phyloP scores from a whole-genome alignment of 495 filamentous ascomycete genomes.

The Penicillium paradoxum region DNA sequence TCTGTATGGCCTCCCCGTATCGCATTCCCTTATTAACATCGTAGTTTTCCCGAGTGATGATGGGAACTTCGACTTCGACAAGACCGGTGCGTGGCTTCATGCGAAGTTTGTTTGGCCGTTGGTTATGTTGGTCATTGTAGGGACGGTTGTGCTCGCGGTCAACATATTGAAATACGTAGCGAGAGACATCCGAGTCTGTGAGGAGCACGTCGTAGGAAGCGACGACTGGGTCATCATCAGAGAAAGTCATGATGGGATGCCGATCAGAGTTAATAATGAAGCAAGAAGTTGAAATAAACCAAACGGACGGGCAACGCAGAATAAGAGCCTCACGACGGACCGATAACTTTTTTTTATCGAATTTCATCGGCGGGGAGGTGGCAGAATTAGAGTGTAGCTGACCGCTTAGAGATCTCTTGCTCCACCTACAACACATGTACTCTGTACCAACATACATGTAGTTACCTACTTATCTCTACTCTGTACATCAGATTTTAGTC shows the following conservation, averaged over 20 bases:
- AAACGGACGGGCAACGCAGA: neutral
- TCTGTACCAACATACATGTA: too few relatives aligned
- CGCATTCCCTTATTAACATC: conserved; percentile 58
- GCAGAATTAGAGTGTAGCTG: neutral
- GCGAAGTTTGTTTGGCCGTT: conserved; percentile 56
- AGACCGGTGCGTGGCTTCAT: conserved; percentile 64
- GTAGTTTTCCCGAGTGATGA: conserved; percentile 58
- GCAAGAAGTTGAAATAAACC: neutral
- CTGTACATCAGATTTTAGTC: too few relatives aligned
- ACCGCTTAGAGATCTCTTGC: neutral
- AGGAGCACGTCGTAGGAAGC: conserved; percentile 60
- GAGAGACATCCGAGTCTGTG: conserved; percentile 45
- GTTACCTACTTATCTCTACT: too few relatives aligned
- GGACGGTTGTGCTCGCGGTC: conserved; percentile 43
- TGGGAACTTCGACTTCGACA: conserved; percentile 69
- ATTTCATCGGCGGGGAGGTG: conserved; percentile 1
- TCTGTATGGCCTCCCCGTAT: conserved; percentile 63
- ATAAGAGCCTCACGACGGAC: neutral
- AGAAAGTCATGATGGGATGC: conserved; percentile 17
- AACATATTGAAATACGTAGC: conserved; percentile 69
- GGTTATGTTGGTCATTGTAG: conserved; percentile 49
- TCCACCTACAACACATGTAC: too few relatives aligned
- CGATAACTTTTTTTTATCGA: conserved; percentile 8
- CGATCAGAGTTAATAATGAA: neutral
- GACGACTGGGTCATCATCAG: conserved; percentile 50